Percentiles rank a stretch among this genome's conserved stretches.
These are phyloP conservation scores for Scutellaria galericulata DNA, from an alignment of 257 asterid genomes.

Conservation along the genomic window DNA sequence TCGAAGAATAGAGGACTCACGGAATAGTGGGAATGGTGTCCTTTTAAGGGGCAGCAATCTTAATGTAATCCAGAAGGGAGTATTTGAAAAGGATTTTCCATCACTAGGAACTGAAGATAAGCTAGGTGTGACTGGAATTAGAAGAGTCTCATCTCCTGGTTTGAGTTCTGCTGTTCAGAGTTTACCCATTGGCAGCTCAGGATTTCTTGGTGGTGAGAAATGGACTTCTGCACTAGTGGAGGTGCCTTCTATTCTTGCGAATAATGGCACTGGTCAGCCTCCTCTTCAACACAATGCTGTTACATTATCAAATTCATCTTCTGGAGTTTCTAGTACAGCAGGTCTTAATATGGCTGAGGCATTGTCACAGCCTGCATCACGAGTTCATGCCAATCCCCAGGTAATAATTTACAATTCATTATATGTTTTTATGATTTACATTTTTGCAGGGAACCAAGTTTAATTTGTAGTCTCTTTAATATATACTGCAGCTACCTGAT, in stretches of 20 bases:
- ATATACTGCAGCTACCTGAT: conserved; percentile 63
- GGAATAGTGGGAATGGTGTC: conserved; percentile 40
- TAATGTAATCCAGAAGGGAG: conserved; percentile 49
- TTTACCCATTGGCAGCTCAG: conserved; percentile 62
- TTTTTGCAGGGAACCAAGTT: conserved; percentile 14
- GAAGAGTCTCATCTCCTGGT: conserved; percentile 68
- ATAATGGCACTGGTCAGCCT: conserved; percentile 46
- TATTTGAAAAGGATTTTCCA: conserved; percentile 82
- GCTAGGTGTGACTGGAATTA: conserved; percentile 45
- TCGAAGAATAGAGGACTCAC: conserved; percentile 48
- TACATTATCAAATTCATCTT: conserved; percentile 37
- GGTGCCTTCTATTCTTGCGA: conserved; percentile 60
- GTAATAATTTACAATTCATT: conserved; percentile 34
- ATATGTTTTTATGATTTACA: background rate
- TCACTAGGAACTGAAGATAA: conserved; percentile 75
- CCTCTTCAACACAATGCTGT: conserved; percentile 44
- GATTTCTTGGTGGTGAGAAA: conserved; percentile 68
- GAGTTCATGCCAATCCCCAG: conserved; percentile 50
- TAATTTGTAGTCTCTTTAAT: conserved; percentile 1
- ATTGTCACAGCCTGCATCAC: conserved; percentile 62
- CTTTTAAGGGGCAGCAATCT: conserved; percentile 43
- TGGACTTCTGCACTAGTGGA: conserved; percentile 91
- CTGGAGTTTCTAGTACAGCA: conserved; percentile 47
- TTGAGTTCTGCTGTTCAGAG: conserved; percentile 55
- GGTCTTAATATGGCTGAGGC: conserved; percentile 89